A percentile compares a stretch with the other conserved stretches of the same genome.
Conservation (phyloP, 2,329 filamentous ascomycete genomes). For the Truncatella angustata region DNA sequence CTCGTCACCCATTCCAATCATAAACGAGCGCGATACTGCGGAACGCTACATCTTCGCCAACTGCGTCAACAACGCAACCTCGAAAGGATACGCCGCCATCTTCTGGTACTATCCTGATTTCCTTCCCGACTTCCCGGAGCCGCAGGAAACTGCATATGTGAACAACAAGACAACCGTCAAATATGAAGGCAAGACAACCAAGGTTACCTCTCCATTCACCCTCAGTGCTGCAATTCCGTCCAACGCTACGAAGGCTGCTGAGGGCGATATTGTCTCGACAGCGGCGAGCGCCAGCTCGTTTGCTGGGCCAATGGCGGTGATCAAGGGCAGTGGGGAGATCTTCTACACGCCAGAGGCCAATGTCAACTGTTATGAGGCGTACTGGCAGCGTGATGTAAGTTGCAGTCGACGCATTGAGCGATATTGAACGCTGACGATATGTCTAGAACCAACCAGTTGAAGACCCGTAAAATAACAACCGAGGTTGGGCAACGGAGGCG, state of each 20-base stretch:
- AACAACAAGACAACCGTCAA: conserved; percentile 19
- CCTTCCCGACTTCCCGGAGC: conserved; percentile 5
- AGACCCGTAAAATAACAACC: background rate
- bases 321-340: background rate
- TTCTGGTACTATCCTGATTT: conserved; percentile 9
- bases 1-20: background rate
- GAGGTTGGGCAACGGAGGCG: background rate
- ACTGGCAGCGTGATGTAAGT: conserved; percentile 9
- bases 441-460: background rate
- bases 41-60: conserved; percentile 8
- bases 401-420: background rate
- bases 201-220: conserved; percentile 29
- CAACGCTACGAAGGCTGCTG: background rate
- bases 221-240: background rate
- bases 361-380: conserved; percentile 8
- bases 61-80: conserved; percentile 3
- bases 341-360: background rate
- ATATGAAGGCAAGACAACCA: conserved; percentile 22
- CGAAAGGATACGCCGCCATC: conserved; percentile 1
- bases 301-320: conserved; percentile 5
- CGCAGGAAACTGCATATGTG: conserved; percentile 25
- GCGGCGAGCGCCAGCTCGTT: conserved; percentile 2
- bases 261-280: conserved; percentile 1
- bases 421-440: background rate
- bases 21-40: conserved; percentile 4